These are phyloP conservation scores for Hypoxylon sp. DNA, from an alignment of 2,329 filamentous ascomycete genomes.

Conservation along the genomic window DNA sequence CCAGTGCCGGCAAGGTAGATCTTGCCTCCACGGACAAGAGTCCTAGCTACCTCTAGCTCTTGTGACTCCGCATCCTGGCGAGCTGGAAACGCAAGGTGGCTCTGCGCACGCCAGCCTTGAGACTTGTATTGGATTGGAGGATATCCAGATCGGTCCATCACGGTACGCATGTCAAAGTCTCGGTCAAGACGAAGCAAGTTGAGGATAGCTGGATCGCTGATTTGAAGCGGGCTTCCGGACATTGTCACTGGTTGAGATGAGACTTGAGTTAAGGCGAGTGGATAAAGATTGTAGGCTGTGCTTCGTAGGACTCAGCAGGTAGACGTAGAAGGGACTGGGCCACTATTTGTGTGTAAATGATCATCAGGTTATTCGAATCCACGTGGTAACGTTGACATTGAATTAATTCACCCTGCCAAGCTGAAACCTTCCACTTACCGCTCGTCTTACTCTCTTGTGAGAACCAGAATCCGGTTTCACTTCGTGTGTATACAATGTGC, in stretches of 20 bases:
- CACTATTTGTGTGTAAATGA: conserved; percentile 11
- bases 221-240: conserved; percentile 26
- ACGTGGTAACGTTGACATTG: too few relatives aligned
- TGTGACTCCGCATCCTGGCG: not conserved
- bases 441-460: too few relatives aligned
- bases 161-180: conserved; percentile 28
- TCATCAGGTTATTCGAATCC: too few relatives aligned
- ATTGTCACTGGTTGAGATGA: conserved; percentile 4
- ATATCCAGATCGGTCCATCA: conserved; percentile 26
- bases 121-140: conserved; percentile 27
- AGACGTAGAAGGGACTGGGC: not conserved
- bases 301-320: not conserved
- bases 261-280: not conserved
- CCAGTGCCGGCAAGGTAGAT: conserved; percentile 26
- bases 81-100: conserved; percentile 22
- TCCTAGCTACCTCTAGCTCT: conserved; percentile 7
- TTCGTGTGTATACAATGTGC: too few relatives aligned
- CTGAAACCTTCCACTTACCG: too few relatives aligned
- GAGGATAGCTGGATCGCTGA: conserved; percentile 18
- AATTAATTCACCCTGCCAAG: too few relatives aligned
- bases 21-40: conserved; percentile 26
- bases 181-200: conserved; percentile 22
- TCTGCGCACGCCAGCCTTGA: conserved; percentile 23
- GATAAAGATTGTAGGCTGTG: not conserved
- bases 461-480: too few relatives aligned